These are phyloP conservation scores for Skeletonema potamos DNA, from an alignment of 108 stramenopile species.

Conservation along the genomic window DNA sequence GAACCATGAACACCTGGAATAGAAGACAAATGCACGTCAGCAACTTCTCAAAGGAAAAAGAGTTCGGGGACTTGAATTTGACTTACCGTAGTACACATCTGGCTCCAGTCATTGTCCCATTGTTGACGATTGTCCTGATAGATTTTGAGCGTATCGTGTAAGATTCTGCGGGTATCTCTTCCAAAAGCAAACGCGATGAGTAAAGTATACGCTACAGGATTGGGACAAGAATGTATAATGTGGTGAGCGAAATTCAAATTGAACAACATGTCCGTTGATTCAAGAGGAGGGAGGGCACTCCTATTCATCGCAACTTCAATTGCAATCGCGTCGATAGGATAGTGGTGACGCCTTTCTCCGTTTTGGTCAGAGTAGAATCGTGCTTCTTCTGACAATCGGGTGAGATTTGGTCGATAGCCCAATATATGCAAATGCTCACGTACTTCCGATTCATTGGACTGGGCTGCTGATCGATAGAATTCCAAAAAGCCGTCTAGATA, in stretches of 20 bases:
- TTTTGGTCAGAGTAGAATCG: conserved; percentile 39
- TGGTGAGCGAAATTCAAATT: conserved; percentile 32
- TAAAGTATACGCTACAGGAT: conserved; percentile 60
- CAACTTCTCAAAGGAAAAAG: not conserved
- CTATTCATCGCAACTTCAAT: conserved; percentile 52
- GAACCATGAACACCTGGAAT: conserved; percentile 41
- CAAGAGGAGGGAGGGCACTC: conserved; percentile 19
- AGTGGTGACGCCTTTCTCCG: conserved; percentile 27
- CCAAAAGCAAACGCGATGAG: conserved; percentile 52
- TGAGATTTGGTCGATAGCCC: conserved; percentile 85
- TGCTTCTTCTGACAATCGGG: conserved; percentile 45
- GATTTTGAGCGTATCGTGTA: conserved; percentile 43
- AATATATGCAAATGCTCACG: conserved; percentile 39
- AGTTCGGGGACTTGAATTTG: not conserved
- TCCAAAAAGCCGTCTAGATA: conserved; percentile 85
- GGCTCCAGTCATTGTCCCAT: conserved; percentile 55
- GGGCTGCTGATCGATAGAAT: conserved; percentile 81
- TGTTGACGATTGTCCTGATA: conserved; percentile 42
- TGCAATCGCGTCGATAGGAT: conserved; percentile 65
- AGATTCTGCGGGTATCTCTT: conserved; percentile 38
- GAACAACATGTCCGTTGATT: conserved; percentile 26
- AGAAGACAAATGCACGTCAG: not conserved
- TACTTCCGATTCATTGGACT: conserved; percentile 62
- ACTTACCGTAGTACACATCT: conserved; percentile 43
- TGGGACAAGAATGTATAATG: conserved; percentile 32